These are phyloP conservation scores for Lenwebbia sp. DNA, from an alignment of 345 rosid genomes.

Conservation along the genomic window DNA sequence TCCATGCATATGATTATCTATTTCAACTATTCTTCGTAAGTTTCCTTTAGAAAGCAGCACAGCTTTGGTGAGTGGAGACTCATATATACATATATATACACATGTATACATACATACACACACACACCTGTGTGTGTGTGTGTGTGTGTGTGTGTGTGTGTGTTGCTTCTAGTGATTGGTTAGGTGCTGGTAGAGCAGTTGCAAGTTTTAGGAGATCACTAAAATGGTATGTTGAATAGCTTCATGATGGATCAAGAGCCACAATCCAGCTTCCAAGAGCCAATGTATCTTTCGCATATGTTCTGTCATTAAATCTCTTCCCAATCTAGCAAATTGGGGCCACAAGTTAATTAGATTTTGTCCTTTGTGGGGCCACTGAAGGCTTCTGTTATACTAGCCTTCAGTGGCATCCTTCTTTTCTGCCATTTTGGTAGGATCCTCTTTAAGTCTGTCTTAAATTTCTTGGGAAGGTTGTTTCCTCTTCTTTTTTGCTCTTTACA, in stretches of 20 bases:
- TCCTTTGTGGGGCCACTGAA: background rate
- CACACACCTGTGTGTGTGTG: no score
- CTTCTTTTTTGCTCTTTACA: background rate
- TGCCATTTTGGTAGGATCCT: background rate
- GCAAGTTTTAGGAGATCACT: background rate
- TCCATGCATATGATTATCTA: background rate
- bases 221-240: background rate
- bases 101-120: no score
- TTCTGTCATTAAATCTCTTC: background rate
- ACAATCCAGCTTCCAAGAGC: background rate
- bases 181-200: background rate
- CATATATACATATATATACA: no score
- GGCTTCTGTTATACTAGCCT: background rate
- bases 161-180: background rate
- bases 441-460: background rate
- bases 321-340: background rate
- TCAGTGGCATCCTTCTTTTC: background rate
- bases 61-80: background rate
- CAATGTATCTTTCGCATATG: background rate
- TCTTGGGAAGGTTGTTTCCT: background rate
- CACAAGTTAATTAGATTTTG: background rate
- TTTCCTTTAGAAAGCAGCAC: background rate
- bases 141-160: no score
- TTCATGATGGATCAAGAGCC: background rate
- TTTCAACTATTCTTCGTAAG: background rate